Base-by-base conservation (phyloP, 257 asterid genomes). In the Verbascum thapsus region DNA sequence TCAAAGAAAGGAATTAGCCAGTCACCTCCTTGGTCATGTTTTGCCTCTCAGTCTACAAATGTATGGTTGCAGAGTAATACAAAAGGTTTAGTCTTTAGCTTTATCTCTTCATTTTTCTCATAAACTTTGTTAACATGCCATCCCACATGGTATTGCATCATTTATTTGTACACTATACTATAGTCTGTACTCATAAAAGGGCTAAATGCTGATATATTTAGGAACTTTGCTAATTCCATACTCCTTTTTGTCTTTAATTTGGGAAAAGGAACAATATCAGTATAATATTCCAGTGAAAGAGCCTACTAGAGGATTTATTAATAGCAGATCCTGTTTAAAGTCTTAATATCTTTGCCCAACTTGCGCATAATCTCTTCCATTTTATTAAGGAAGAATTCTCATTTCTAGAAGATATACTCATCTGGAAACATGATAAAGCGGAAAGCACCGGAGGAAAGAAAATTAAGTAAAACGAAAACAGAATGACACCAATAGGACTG, bases 11-110 rank as follows among this genome's bases (percentile, higher is more conserved):
- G 97, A 92, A 78, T 72, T 92, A 50, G 91, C 95, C 4, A 73
- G 53, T 50, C 94, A 83, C 74, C 79, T 87, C 47, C 70, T 85
- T 49, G 91, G 97, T 49, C 94, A 87, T 72, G 88, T 92, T 77
- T 75, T 92, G 79, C 79, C 94, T 58, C 87, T 92, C 61, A 87
- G 89, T 76, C 85, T 92, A 58, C 99, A 92, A 66, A 89, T 83
- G 91, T 92, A 89, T 72, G 97, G 99, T 45, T 92, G 99, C 89
- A 77, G 99, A 82, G 97, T 92, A 48, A 78, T 89, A 71, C 99
- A 92, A 72, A 92, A 92, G 97, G 97, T 92, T 39, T 61, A 30
- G 51, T 23, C 67, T 61, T 45, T 8, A 23, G 35, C 77, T 62
- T 70, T 39, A 32, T 45, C 30, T 34, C 58, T 53, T 41, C 18